phyloP scores from a whole-genome alignment of 768 basidiomycete genomes.

The Hygrocybe coccinea region DNA sequence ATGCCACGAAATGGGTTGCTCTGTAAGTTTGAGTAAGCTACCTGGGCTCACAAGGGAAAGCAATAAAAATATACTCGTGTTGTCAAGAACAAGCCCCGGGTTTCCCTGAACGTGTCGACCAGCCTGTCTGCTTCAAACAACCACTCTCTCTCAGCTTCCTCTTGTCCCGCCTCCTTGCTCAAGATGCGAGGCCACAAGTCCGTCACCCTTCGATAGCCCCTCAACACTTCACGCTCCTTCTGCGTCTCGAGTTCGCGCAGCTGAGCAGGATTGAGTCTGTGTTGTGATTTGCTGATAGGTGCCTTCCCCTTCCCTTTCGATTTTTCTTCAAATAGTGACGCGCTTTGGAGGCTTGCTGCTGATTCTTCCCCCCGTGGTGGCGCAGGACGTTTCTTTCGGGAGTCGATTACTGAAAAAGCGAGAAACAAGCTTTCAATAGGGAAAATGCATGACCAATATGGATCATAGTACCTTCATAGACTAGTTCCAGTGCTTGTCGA shows the following conservation, averaged over 20 bases:
- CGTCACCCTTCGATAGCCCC: conserved; percentile 54
- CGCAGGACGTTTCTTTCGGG: conserved; percentile 46
- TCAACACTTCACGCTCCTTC: conserved; percentile 60
- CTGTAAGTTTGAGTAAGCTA: conserved; percentile 19
- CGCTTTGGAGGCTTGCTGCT: conserved; percentile 9
- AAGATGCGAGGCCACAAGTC: conserved; percentile 60
- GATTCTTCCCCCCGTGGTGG: conserved; percentile 1
- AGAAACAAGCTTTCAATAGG: neutral
- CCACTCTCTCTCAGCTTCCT: conserved; percentile 65
- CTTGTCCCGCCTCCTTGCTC: conserved; percentile 30
- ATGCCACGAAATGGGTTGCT: conserved; percentile 63
- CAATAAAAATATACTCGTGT: conserved; percentile 48
- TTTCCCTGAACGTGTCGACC: conserved; percentile 85
- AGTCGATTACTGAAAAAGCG: conserved; percentile 47
- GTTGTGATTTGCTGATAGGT: conserved; percentile 36
- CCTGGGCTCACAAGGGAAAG: neutral
- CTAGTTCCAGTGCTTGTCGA: conserved; percentile 74
- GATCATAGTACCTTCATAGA: conserved; percentile 63
- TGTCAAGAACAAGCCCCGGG: conserved; percentile 74
- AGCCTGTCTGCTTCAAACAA: conserved; percentile 79
- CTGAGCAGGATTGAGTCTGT: conserved; percentile 54
- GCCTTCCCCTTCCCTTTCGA: conserved; percentile 35
- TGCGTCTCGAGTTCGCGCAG: conserved; percentile 58
- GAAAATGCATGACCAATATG: neutral
- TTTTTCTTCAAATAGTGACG: conserved; percentile 69